Base-by-base conservation (phyloP, 1,284 basidiomycete species). In the Nidula niveotomentosa region DNA sequence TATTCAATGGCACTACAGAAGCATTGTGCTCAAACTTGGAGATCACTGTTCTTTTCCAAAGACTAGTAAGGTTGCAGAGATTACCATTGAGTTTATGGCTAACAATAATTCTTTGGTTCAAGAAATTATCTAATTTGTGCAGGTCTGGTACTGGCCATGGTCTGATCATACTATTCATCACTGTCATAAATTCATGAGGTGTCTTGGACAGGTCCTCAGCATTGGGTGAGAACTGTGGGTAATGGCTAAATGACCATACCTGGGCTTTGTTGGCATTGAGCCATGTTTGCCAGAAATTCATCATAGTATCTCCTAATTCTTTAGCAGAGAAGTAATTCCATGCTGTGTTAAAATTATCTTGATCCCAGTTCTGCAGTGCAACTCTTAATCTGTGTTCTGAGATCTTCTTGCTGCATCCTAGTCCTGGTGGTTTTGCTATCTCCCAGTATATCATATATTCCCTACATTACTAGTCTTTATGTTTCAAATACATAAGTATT, bases 321-420 rank as follows among this genome's bases (percentile, higher is more conserved):
- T 58, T 56, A 34, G 62, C 63, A 41, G 52, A 56, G 52, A 67
- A 66, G 54, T 56, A 66, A 63, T 66, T 60, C 65, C 65, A 67
- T 36, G 56, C 60, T 13, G 57, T 49, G 51, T 60, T 51, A 44
- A 58, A 60, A 0, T 48, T 3, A 6, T n/a, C n/a, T n/a, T n/a
- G n/a, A n/a, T n/a, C n/a, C n/a, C n/a, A n/a, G n/a, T n/a, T n/a
- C n/a, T n/a, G n/a, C n/a, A n/a, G n/a, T n/a, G n/a, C n/a, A n/a
- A n/a, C n/a, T n/a, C n/a, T n/a, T n/a, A n/a, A n/a, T n/a, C n/a
- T n/a, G n/a, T n/a, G n/a, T n/a, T n/a, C n/a, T n/a, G n/a, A n/a
- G n/a, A n/a, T n/a, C n/a, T n/a, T n/a, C n/a, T n/a, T n/a, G n/a
- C n/a, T n/a, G n/a, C n/a, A n/a, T n/a, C n/a, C n/a, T n/a, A n/a